phyloP scores from a whole-genome alignment of 345 rosid species.

The Triadica sebifera region DNA sequence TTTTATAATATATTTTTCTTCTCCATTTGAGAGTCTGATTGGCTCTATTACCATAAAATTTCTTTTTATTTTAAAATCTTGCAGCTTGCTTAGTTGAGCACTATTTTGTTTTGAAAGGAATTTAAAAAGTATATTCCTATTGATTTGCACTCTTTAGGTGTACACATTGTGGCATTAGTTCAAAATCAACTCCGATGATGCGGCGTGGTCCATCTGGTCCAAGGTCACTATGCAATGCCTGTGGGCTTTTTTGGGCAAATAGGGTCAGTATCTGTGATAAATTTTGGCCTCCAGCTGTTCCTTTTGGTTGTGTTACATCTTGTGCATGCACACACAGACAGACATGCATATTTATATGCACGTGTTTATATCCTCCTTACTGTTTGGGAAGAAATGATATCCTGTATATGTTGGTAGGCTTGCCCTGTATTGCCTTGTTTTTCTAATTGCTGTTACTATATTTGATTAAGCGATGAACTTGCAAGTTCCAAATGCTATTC shows the following conservation, averaged over 20 bases:
- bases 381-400: background rate
- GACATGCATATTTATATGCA: background rate
- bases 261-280: conserved; percentile 46
- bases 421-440: background rate
- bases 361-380: background rate
- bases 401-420: background rate
- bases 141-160: conserved; percentile 48
- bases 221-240: conserved; percentile 97
- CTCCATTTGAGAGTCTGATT: conserved; percentile 1
- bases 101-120: background rate
- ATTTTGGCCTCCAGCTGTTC: background rate
- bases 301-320: background rate
- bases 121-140: background rate
- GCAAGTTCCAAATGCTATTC: background rate
- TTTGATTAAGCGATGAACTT: background rate
- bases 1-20: background rate
- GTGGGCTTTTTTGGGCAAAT: conserved; percentile 94
- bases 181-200: conserved; percentile 95
- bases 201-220: conserved; percentile 98
- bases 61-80: conserved; percentile 2
- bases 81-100: background rate
- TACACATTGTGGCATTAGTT: conserved; percentile 82
- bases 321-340: background rate
- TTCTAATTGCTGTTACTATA: too few species aligned
- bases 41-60: conserved; percentile 7